These are phyloP conservation scores for Metahyphopichia silvanorum DNA, from an alignment of 805 yeast genomes.

Conservation along the genomic window DNA sequence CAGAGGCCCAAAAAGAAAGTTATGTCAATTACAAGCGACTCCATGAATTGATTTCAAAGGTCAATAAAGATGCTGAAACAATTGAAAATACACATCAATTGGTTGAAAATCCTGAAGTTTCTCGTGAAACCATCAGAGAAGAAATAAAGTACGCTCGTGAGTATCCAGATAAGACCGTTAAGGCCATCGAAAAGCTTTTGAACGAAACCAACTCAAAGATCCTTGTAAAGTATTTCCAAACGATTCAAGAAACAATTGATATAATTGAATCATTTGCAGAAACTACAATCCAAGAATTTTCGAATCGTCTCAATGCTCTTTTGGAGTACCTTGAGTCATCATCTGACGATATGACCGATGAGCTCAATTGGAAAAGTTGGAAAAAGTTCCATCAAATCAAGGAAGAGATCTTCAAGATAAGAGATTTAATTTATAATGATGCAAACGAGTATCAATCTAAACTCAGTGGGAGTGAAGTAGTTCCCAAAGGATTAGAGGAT, in stretches of 20 bases:
- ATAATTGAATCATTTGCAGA: conserved; percentile 74
- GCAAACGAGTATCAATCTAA: conserved; percentile 17
- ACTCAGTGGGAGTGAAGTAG: conserved; percentile 11
- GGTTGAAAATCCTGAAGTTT: conserved; percentile 12
- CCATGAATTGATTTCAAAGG: conserved; percentile 23
- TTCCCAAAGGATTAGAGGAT: conserved; percentile 34
- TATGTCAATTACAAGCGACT: conserved; percentile 28
- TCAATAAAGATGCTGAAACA: conserved; percentile 13
- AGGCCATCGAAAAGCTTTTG: conserved; percentile 20
- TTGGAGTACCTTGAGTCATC: conserved; percentile 11
- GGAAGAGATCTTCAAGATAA: conserved; percentile 47
- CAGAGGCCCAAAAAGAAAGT: conserved; percentile 24
- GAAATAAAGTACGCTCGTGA: conserved; percentile 22
- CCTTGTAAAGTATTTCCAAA: conserved; percentile 25
- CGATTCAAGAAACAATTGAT: conserved; percentile 50
- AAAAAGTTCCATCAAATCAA: conserved; percentile 57
- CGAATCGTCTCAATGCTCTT: conserved; percentile 50
- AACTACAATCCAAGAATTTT: conserved; percentile 60
- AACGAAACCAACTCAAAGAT: conserved; percentile 24
- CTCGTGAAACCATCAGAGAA: conserved; percentile 37
- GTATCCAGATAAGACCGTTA: conserved; percentile 17
- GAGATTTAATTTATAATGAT: conserved; percentile 47
- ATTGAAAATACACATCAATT: conserved; percentile 4
- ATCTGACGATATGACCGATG: conserved; percentile 11
- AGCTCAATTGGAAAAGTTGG: conserved; percentile 51